Conservation (phyloP, 495 filamentous ascomycete species). For the Cryomyces antarcticus region DNA sequence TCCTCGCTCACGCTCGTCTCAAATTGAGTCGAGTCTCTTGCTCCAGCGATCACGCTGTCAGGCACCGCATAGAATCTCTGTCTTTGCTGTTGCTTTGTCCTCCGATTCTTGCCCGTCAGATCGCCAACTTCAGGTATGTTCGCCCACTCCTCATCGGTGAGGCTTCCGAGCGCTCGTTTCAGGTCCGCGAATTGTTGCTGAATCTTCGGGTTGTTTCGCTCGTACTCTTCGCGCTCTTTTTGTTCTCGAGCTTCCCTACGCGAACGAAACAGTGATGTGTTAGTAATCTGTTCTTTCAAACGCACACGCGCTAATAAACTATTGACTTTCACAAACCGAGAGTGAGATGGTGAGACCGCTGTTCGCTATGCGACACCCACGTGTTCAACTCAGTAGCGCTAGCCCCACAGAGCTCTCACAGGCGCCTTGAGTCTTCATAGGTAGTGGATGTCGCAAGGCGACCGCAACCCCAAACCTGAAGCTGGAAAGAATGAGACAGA, state of each 20-base stretch:
- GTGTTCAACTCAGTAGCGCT: no score
- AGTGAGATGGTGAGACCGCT: no score
- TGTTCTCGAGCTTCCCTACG: conserved; percentile 89
- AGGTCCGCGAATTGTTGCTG: conserved; percentile 95
- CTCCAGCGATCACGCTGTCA: conserved; percentile 83
- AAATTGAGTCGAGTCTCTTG: conserved; percentile 57
- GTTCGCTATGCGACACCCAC: no score
- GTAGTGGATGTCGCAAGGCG: no score
- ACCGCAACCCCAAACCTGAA: no score
- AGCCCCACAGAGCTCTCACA: no score
- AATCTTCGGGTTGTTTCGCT: conserved; percentile 93
- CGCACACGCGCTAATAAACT: conserved; percentile 42
- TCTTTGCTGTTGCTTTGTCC: conserved; percentile 60
- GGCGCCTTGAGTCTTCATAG: no score
- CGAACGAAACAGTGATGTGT: conserved; percentile 42
- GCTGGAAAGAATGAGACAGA: conserved; percentile 6
- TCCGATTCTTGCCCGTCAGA: conserved; percentile 78
- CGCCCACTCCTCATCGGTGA: conserved; percentile 94
- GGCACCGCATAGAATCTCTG: conserved; percentile 91
- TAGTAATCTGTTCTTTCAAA: conserved; percentile 69
- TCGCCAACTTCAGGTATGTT: conserved; percentile 90
- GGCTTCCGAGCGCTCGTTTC: conserved; percentile 68
- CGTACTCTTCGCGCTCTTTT: conserved; percentile 82
- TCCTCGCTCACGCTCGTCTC: conserved; percentile 73
- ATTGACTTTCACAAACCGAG: conserved; percentile 23